A percentile compares a stretch with the other conserved stretches of the same genome.
These are phyloP conservation scores for Coelastrella sp. DNA, from an alignment of 139 green algal species.

Conservation along the genomic window DNA sequence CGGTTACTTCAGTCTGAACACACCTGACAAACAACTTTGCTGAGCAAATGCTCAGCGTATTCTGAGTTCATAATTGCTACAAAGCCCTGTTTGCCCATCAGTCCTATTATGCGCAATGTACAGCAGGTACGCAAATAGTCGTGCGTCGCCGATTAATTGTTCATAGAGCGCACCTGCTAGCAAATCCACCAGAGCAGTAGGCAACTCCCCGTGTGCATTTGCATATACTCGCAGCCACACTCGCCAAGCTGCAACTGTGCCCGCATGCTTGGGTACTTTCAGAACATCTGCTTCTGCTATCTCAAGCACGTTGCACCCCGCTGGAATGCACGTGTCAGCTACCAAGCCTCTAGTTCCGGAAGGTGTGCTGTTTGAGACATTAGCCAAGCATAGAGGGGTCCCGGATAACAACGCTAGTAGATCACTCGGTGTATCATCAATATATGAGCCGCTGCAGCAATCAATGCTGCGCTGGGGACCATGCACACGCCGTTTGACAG, in stretches of 20 bases:
- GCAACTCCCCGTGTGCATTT: not conserved
- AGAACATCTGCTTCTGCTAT: conserved; percentile 3
- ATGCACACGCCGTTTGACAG: too few species aligned
- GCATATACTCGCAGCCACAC: not conserved
- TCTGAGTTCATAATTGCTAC: too few species aligned
- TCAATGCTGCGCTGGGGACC: too few species aligned
- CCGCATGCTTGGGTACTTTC: not conserved
- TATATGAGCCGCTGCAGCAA: too few species aligned
- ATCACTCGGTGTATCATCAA: too few species aligned
- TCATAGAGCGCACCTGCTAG: not conserved
- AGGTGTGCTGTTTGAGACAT: not conserved
- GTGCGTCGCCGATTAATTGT: too few species aligned
- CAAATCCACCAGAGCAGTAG: not conserved
- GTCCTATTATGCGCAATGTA: too few species aligned
- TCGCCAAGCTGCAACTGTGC: not conserved
- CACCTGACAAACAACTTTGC: too few species aligned
- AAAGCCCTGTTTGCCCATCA: too few species aligned
- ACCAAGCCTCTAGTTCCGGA: conserved; percentile 1
- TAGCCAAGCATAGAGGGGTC: not conserved
- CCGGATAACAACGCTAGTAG: not conserved
- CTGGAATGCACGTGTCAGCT: not conserved
- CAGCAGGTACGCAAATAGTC: too few species aligned
- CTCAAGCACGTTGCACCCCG: conserved; percentile 13
- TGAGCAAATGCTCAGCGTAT: too few species aligned
- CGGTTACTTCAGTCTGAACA: too few species aligned